phyloP scores from a whole-genome alignment of 192 early-diverging fungal genomes.

The Pilaira anomala region DNA sequence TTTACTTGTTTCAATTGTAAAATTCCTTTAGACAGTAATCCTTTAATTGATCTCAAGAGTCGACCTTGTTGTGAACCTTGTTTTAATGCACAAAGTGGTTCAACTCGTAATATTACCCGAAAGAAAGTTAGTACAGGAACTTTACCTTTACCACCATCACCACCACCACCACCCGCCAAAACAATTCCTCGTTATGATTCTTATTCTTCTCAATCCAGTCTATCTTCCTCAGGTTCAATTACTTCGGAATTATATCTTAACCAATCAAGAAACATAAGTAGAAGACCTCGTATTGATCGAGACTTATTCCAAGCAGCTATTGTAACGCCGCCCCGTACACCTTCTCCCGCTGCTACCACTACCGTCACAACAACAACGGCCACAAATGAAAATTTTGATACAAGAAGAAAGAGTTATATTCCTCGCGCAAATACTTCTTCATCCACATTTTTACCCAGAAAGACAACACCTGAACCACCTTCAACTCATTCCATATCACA shows the following conservation, averaged over 20 bases:
- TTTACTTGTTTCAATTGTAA: slow-evolving; percentile 43
- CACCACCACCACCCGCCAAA: neutral
- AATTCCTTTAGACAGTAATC: slow-evolving; percentile 28
- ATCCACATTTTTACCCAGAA: too few relatives aligned
- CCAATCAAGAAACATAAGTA: neutral
- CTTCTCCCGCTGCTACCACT: neutral
- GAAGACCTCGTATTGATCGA: neutral
- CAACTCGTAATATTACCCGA: neutral
- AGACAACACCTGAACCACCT: neutral
- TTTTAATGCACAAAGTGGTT: slow-evolving; percentile 38
- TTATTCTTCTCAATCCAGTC: neutral
- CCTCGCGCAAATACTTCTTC: too few relatives aligned
- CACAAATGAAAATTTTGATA: neutral
- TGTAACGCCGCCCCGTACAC: neutral
- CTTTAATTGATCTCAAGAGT: slow-evolving; percentile 45
- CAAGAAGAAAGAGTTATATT: too few relatives aligned
- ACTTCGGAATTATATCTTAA: neutral
- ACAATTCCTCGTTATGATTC: neutral
- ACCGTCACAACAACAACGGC: neutral
- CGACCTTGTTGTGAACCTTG: slow-evolving; percentile 49
- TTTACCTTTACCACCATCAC: neutral
- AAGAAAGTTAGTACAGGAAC: neutral
- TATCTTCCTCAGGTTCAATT: neutral
- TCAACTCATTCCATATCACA: neutral
- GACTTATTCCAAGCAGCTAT: slow-evolving; percentile 7